These are phyloP conservation scores for Tolypocladium ophioglossoides DNA, from an alignment of 2,329 filamentous ascomycete genomes.

Conservation along the genomic window DNA sequence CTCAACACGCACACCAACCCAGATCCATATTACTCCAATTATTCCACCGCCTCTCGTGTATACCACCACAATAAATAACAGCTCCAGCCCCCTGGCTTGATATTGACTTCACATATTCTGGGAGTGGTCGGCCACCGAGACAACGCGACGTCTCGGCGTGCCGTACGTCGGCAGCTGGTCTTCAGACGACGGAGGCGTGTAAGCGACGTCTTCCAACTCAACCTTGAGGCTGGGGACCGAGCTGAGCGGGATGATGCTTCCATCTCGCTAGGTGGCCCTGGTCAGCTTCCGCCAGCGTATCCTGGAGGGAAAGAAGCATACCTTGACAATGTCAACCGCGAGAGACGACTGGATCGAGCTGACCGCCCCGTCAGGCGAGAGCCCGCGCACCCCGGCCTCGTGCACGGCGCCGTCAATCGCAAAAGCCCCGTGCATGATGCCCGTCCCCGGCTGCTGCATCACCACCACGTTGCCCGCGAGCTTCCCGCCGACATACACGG, in stretches of 20 bases:
- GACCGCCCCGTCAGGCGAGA: constrained; percentile 12
- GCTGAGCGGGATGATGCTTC: constrained; percentile 14
- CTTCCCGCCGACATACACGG: constrained; percentile 21
- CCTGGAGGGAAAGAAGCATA: constrained; percentile 5
- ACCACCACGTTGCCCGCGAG: constrained; percentile 23
- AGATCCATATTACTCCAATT: too few relatives aligned
- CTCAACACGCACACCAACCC: too few relatives aligned
- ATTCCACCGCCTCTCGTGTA: too few relatives aligned
- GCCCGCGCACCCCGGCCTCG: constrained; percentile 33
- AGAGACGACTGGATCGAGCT: constrained; percentile 15
- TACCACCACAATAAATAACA: too few relatives aligned
- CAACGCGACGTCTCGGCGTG: background rate
- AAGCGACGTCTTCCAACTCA: constrained; percentile 22
- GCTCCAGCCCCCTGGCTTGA: too few relatives aligned
- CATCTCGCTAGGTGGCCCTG: constrained; percentile 17
- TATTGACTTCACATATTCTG: background rate
- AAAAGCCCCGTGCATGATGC: constrained; percentile 20
- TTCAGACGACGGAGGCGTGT: constrained; percentile 13
- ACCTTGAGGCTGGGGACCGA: constrained; percentile 24
- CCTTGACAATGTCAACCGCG: constrained; percentile 22
- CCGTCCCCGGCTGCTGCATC: constrained; percentile 22
- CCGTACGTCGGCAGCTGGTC: constrained; percentile 18
- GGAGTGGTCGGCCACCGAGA: background rate
- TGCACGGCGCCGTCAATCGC: constrained; percentile 55
- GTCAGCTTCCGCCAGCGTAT: background rate